phyloP scores from a whole-genome alignment of 2,329 filamentous ascomycete species.

The Aspergillus pseudotamarii region DNA sequence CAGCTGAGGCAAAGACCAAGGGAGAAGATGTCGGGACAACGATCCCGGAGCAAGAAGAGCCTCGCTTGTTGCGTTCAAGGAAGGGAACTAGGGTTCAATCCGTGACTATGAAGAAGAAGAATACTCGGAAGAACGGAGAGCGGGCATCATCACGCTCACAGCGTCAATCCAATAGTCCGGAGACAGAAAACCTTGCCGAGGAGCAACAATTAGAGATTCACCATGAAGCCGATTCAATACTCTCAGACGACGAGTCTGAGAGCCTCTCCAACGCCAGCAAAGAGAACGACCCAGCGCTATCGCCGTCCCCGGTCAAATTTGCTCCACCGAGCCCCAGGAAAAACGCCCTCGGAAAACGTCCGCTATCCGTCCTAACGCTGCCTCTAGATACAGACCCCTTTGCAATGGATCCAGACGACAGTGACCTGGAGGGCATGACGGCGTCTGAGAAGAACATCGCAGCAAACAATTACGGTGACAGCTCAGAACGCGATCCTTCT shows the following conservation, averaged over 20 bases:
- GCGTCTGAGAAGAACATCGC: constrained; percentile 47
- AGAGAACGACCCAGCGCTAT: constrained; percentile 53
- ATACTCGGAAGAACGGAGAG: constrained; percentile 17
- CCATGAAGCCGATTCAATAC: constrained; percentile 15
- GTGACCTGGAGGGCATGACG: constrained; percentile 31
- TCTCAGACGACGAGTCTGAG: constrained; percentile 32
- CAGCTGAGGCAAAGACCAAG: constrained; percentile 56
- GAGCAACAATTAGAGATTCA: constrained; percentile 9
- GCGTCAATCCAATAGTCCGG: neutral
- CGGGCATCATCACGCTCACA: neutral
- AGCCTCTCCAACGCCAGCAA: constrained; percentile 43
- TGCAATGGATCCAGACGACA: constrained; percentile 33
- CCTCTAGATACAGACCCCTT: constrained; percentile 31
- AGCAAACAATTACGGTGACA: constrained; percentile 32
- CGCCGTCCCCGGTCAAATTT: constrained; percentile 39
- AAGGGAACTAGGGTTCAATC: constrained; percentile 23
- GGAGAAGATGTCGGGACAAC: constrained; percentile 51
- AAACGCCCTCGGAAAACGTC: constrained; percentile 44
- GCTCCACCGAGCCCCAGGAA: constrained; percentile 41
- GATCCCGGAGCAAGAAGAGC: constrained; percentile 28
- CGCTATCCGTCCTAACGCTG: constrained; percentile 45
- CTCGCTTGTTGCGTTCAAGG: constrained; percentile 16
- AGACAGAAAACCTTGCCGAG: neutral
- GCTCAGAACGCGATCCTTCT: constrained; percentile 20
- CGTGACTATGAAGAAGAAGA: constrained; percentile 37